phyloP scores from a whole-genome alignment of 176 grass and related monocot species.

The Paspalum vaginatum region DNA sequence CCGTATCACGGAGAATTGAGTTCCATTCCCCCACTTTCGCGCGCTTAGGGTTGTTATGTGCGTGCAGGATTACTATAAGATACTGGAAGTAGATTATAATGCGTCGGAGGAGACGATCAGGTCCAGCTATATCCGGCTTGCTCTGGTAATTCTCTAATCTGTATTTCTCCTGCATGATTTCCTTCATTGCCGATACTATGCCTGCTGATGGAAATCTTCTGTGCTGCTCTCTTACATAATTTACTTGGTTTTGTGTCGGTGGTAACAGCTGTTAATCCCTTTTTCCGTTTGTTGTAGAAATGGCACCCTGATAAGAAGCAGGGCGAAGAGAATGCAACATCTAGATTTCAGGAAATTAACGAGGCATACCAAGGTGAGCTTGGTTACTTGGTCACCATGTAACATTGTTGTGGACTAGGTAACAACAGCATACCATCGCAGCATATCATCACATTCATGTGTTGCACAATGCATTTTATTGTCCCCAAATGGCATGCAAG shows the following conservation, averaged over 20 bases:
- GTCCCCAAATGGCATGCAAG: neutral
- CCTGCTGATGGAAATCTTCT: neutral
- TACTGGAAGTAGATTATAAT: slow-evolving; percentile 82
- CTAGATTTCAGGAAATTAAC: slow-evolving; percentile 95
- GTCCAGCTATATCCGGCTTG: slow-evolving; percentile 92
- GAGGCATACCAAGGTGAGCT: slow-evolving; percentile 91
- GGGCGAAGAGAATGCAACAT: slow-evolving; percentile 76
- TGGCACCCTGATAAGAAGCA: slow-evolving; percentile 99
- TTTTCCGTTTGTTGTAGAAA: slow-evolving; percentile 58
- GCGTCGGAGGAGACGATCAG: slow-evolving; percentile 91
- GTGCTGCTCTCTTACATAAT: neutral
- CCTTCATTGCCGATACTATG: neutral
- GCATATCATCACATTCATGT: neutral
- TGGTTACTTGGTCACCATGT: neutral
- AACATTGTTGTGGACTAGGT: neutral
- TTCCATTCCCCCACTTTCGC: neutral
- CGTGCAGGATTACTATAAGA: slow-evolving; percentile 98
- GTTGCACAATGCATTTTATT: neutral
- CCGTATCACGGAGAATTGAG: slow-evolving; percentile 7
- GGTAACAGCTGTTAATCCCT: neutral
- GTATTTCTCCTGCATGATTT: neutral
- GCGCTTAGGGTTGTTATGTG: neutral
- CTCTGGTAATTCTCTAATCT: slow-evolving; percentile 40
- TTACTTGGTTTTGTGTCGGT: neutral
- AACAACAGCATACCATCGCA: too few species aligned